A percentile compares a stretch with the other conserved stretches of the same genome.
Evolutionary conservation across 768 basidiomycete species (phyloP).

Genomic region (Termitomyces sp.): DNA sequence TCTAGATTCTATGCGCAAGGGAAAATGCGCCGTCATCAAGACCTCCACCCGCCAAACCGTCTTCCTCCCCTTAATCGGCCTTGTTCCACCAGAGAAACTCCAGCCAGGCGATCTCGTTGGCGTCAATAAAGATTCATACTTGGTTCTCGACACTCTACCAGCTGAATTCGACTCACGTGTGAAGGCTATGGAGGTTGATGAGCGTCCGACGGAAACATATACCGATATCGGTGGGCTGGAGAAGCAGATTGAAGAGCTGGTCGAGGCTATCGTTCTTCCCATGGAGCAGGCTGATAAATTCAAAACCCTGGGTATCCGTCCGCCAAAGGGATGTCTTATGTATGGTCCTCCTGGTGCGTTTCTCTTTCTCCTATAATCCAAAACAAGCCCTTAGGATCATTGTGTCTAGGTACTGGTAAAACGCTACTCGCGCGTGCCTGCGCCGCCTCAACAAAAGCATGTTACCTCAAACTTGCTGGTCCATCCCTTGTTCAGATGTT

Average conservation of each 20-base stretch:
- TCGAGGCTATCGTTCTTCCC: constrained; percentile 96
- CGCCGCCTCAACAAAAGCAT: constrained; percentile 96
- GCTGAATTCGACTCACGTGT: constrained; percentile 98
- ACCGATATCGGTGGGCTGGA: constrained; percentile 97
- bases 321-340: constrained; percentile 98
- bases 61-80: constrained; percentile 96
- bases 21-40: constrained; percentile 98
- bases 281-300: constrained; percentile 99
- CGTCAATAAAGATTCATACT: constrained; percentile 99
- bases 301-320: constrained; percentile 96
- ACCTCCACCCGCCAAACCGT: constrained; percentile 98
- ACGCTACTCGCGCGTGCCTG: constrained; percentile 97
- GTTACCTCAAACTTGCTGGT: constrained; percentile 96
- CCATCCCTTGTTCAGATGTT: constrained; percentile 99
- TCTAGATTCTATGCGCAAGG: constrained; percentile 92
- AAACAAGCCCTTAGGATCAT: constrained; percentile 3
- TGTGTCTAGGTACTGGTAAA: constrained; percentile 77
- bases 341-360: constrained; percentile 90
- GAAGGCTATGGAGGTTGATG: constrained; percentile 99
- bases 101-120: constrained; percentile 94
- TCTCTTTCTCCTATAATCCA: constrained; percentile 6
- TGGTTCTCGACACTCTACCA: constrained; percentile 92
- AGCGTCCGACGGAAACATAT: constrained; percentile 95
- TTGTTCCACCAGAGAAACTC: constrained; percentile 89
- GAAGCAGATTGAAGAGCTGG: constrained; percentile 98